Base-by-base conservation (phyloP, 805 yeast genomes). In the Candida suzukii region DNA sequence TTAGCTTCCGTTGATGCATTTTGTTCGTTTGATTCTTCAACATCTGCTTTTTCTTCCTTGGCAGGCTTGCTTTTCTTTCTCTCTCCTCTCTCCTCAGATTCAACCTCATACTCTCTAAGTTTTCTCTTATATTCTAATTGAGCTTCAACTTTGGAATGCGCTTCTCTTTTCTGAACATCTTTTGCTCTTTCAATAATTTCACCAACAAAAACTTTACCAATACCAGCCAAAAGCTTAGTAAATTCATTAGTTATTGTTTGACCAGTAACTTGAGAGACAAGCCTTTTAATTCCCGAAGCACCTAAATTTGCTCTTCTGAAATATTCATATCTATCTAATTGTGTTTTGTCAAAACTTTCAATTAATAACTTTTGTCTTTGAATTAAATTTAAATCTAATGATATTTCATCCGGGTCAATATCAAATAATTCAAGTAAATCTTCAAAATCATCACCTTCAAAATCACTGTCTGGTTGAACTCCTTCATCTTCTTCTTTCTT, bases 121-220 rank as follows among this genome's bases (percentile, higher is more conserved):
- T 45, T 60, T 55, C 50, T 59, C 53, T 73, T 76, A 52, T 74
- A 66, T 22, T 64, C 62, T 33, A 63, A 53, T 46, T 67, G 65
- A 38, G 65, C 68, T 24, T 57, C 46, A 11, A 61, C 64, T 49
- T 63, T 50, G 42, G 67, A 57, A 61, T 73, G 68, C 51, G 68
- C 61, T 51, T 76, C 74, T 43, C 74, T 67, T 41, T 72, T 67
- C 54, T 86, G 90, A 1, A 85, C 77, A 40, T 78, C 83, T 46
- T 81, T 71, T 0, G 96, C 95, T 52, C 77, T 70, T 46, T 90
- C 95, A 12, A 90, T 83, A 16, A 90, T 74, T 51, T 90, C 97
- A 12, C 96, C 95, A n/a, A 88, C 73, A 57, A 86, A 81, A 51
- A 87, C 84, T 57, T 90, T 90, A 2, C 95, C 84, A 41, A 88